phyloP scores from a whole-genome alignment of 1,284 basidiomycete species.

The Austroboletus novae-zelandiae region DNA sequence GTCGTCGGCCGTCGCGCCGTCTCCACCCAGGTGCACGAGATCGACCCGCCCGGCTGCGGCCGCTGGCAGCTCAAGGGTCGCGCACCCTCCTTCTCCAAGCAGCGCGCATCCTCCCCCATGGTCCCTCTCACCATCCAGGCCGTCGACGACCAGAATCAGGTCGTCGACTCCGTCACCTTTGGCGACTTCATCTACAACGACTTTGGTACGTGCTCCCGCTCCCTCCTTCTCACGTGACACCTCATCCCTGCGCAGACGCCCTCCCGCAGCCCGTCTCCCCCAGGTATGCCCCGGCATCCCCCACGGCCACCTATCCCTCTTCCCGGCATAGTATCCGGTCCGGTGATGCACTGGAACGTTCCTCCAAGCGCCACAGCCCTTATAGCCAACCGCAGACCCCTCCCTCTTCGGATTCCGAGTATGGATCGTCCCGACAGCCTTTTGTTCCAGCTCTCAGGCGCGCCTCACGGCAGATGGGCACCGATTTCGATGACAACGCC shows the following conservation, averaged over 20 bases:
- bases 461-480: slow-evolving; percentile 18
- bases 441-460: slow-evolving; percentile 22
- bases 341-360: slow-evolving; percentile 13
- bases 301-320: neutral
- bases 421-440: slow-evolving; percentile 17
- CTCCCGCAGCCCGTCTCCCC: neutral
- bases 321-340: slow-evolving; percentile 7
- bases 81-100: slow-evolving; percentile 44
- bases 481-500: slow-evolving; percentile 34
- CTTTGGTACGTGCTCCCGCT: slow-evolving; percentile 36
- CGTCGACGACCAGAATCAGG: slow-evolving; percentile 47
- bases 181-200: slow-evolving; percentile 69
- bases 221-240: neutral
- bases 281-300: slow-evolving; percentile 1
- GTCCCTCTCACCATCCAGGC: slow-evolving; percentile 63
- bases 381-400: slow-evolving; percentile 32
- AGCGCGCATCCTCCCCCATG: slow-evolving; percentile 33
- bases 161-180: slow-evolving; percentile 65
- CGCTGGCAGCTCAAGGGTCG: slow-evolving; percentile 60
- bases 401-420: slow-evolving; percentile 30
- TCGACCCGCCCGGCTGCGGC: slow-evolving; percentile 42
- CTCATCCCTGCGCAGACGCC: slow-evolving; percentile 6
- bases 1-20: slow-evolving; percentile 63
- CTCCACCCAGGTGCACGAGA: slow-evolving; percentile 53
- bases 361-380: slow-evolving; percentile 28